Conservation (phyloP, 768 basidiomycete genomes). For the Lactarius tabidus region DNA sequence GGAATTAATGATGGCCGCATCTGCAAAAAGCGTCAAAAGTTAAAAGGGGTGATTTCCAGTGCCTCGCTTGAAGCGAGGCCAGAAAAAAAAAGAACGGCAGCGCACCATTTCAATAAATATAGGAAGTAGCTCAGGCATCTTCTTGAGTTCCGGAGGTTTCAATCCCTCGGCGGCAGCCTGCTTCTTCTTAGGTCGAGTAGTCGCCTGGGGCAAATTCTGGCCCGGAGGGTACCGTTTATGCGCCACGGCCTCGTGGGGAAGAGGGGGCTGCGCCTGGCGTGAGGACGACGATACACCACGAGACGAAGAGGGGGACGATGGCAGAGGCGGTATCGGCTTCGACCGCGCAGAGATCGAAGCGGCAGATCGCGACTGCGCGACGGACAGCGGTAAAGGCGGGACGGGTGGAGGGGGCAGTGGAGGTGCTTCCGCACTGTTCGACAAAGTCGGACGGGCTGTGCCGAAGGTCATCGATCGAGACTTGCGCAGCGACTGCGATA, state of each 20-base stretch:
- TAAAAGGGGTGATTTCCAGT: neutral
- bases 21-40: constrained; percentile 1
- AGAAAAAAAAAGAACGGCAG: constrained; percentile 16
- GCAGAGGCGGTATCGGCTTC: constrained; percentile 42
- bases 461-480: constrained; percentile 43
- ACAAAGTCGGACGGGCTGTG: constrained; percentile 2
- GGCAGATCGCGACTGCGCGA: constrained; percentile 20
- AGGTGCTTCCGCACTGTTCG: constrained; percentile 35
- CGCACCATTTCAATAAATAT: constrained; percentile 90
- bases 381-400: constrained; percentile 32
- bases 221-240: constrained; percentile 10
- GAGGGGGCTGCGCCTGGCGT: neutral
- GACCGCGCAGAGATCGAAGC: constrained; percentile 29
- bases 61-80: neutral
- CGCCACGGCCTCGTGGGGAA: neutral
- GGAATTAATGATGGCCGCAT: constrained; percentile 21
- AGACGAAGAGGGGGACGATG: constrained; percentile 1
- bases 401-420: constrained; percentile 27
- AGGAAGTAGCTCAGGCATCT: constrained; percentile 80
- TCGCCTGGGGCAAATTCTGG: constrained; percentile 17
- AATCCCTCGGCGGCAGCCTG: constrained; percentile 35
- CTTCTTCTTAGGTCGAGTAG: constrained; percentile 42
- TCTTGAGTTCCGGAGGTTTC: constrained; percentile 70
- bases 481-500: constrained; percentile 39
- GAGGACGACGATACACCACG: neutral